Evolutionary conservation across 495 filamentous ascomycete genomes (phyloP), one percentile per base, ranked within the genome.

Genomic region (Hypoxylon rickii): DNA sequence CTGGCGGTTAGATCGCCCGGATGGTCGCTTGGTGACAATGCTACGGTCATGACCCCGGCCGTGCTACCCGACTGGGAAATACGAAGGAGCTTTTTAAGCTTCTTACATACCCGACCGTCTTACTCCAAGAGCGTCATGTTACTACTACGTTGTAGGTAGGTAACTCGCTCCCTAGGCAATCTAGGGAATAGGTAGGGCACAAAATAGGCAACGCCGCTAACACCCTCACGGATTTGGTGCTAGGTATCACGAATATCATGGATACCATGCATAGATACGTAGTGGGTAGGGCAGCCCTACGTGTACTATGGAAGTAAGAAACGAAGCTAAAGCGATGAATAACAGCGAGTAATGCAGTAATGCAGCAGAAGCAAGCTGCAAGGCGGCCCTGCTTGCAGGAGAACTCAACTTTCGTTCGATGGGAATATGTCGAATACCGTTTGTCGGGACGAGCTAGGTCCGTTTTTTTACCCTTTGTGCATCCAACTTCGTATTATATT

Each of bases 401-500:
- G n/a, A n/a, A n/a, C n/a, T n/a, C n/a, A n/a, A n/a, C n/a, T n/a
- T n/a, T n/a, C n/a, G n/a, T n/a, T n/a, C n/a, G n/a, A n/a, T n/a
- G n/a, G n/a, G n/a, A n/a, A n/a, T n/a, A n/a, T n/a, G n/a, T n/a
- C n/a, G n/a, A n/a, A n/a, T n/a, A n/a, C n/a, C n/a, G n/a, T 4
- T 29, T 29, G 13, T 31, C 45, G 45, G 45, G 39, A 19, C 21
- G 10, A 32, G 20, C 21, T 41, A 46, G 15, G 24, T 58, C 54
- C 54, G 54, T 45, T 51, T 44, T 41, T 39, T 15, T 4, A n/a
- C 33, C 39, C 41, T 54, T 57, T 63, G 49, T 44, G 10, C 4
- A 42, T 39, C 16, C 16, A 51, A 55, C 17, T 61, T 61, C 59
- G 59, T 63, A 63, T 63, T 58, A 11, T 36, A 37, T 33, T 40